phyloP scores from a whole-genome alignment of 805 yeast genomes.

The Myxozyma monticola region DNA sequence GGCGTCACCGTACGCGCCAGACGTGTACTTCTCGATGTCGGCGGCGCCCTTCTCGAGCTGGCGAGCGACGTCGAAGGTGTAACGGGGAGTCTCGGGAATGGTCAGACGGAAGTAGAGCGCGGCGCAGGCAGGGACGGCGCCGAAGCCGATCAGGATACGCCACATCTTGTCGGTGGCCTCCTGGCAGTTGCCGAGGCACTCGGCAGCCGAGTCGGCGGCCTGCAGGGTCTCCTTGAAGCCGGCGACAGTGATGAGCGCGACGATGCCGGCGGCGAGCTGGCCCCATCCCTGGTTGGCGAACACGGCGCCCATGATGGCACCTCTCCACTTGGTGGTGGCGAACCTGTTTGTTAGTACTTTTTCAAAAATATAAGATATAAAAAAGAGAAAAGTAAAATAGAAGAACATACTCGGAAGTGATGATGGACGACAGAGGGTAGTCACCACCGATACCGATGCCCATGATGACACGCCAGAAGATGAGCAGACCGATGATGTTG shows the following conservation, averaged over 20 bases:
- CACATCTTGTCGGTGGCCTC: conserved; percentile 90
- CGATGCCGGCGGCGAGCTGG: conserved; percentile 84
- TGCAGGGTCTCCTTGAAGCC: conserved; percentile 68
- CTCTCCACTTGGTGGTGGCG: conserved; percentile 94
- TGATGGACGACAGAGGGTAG: conserved; percentile 90
- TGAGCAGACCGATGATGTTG: conserved; percentile 58
- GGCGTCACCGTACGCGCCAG: conserved; percentile 56
- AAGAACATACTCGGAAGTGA: conserved; percentile 65
- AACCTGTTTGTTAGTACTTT: conserved; percentile 40
- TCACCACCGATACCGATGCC: conserved; percentile 99
- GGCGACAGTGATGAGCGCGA: conserved; percentile 72
- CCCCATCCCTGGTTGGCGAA: conserved; percentile 98
- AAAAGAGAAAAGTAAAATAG: not conserved
- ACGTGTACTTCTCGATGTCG: conserved; percentile 52
- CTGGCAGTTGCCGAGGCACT: conserved; percentile 66
- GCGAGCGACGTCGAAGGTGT: conserved; percentile 71
- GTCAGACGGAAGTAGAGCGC: conserved; percentile 89
- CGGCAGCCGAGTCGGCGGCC: conserved; percentile 53
- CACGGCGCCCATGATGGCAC: conserved; percentile 95
- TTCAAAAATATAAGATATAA: not conserved
- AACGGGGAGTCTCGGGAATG: conserved; percentile 93
- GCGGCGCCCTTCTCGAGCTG: conserved; percentile 59
- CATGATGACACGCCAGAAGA: conserved; percentile 79
- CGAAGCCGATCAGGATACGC: conserved; percentile 88
- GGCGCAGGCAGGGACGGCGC: conserved; percentile 82